Evolutionary conservation across 345 rosid species (phyloP).

Genomic region (Litchi chinensis): DNA sequence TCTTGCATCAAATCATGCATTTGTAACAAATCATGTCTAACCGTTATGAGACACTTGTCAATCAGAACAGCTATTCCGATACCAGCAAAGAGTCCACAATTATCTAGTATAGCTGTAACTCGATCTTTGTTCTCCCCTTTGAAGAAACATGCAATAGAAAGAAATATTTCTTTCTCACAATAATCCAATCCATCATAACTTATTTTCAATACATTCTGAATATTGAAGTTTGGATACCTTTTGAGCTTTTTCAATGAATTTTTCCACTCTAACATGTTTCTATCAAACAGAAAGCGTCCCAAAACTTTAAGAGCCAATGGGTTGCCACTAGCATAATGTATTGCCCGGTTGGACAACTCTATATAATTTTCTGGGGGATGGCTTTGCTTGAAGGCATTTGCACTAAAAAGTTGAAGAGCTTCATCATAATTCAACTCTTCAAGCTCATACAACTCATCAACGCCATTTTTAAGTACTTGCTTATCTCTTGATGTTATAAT

Average conservation of each 20-base stretch:
- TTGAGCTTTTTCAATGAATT: neutral
- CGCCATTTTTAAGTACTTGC: too few relatives aligned
- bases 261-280: neutral
- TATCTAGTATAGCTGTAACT: neutral
- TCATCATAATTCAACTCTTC: too few relatives aligned
- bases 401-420: constrained; percentile 1
- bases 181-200: neutral
- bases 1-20: constrained; percentile 13
- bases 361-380: neutral
- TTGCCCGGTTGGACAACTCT: neutral
- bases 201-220: neutral
- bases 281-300: neutral
- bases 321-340: too few relatives aligned
- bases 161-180: neutral
- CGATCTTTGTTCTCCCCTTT: neutral
- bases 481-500: too few relatives aligned
- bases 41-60: constrained; percentile 2
- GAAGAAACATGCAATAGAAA: neutral
- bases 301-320: neutral
- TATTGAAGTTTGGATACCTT: neutral
- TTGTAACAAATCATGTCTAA: neutral
- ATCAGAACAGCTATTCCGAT: neutral
- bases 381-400: neutral
- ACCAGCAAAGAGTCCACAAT: neutral
- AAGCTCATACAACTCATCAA: neutral